Base-by-base conservation (phyloP, 1,139 yeast species). In the Yamadazyma siamensis region DNA sequence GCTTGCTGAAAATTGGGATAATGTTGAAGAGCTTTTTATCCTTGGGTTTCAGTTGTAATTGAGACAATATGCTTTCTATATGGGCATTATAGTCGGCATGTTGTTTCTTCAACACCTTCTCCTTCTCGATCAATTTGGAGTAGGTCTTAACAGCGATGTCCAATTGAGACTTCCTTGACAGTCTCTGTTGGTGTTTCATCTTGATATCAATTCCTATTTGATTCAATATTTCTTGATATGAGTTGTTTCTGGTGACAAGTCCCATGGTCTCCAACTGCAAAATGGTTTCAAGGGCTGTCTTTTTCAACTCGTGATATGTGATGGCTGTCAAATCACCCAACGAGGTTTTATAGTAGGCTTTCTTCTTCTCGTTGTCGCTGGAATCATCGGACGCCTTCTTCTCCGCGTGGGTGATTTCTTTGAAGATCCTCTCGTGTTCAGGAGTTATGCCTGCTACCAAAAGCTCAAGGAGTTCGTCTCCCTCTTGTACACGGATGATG, bases 131-230 rank as follows among this genome's bases (percentile, higher is more conserved):
- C 41, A 87, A 61, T 41, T 80, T 75, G 5, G 64, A 59, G 34
- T 83, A 54, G 0, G 95, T 81, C 25, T 71, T 75, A 22, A 66
- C 56, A 3, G 89, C 80, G 15, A 76, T 64, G 13, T 65, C 67
- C 36, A 85, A 59, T 47, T 87, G 95, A 22, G 73, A 67, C 32
- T 69, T 67, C 16, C 95, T 66, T 21, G 73, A 65, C 11, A 72
- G 55, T 38, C 95, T 71, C 39, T 84, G 83, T 33, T 77, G 74
- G 41, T 80, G 80, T 47, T 88, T 88, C 23, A 86, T 77, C 48
- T 80, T 79, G 44, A 91, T 87, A 43, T 94, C 96, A 32, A 73
- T 61, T 0, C 95, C 95, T 39, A 91, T 82, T 39, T 84, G 87
- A 50, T 88, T 88, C 36, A 91, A 60, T 15, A 91, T 54, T 15